Evolutionary conservation across 495 filamentous ascomycete genomes (phyloP), one percentile per base, ranked within the genome.

Genomic region (Penicillium ochrochloron): DNA sequence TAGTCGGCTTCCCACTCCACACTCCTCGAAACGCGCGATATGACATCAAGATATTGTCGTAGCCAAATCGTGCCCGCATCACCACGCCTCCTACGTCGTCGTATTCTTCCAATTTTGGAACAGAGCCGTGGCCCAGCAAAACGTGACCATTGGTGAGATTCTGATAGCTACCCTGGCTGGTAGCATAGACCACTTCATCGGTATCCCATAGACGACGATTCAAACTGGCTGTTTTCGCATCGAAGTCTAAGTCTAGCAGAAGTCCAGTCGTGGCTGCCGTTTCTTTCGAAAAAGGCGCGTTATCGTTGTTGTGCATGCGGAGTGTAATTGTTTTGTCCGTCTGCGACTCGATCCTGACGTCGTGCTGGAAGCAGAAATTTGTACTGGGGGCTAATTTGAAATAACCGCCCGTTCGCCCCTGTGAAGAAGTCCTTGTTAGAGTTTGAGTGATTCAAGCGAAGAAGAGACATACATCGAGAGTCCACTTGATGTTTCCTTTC

Each of bases 71-170:
- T 9, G 65, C 71, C 1, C 64, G 42, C 66, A 75, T 69, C n/a
- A 72, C 66, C 9, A 72, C 50, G 2, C 41, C 37, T 2, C 71
- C 73, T 21, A 56, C 33, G 2, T 53, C 65, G 61, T 73, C 70
- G 64, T 74, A 80, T 65, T 86, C 84, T 9, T 81, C 79, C 14
- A 84, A 42, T 2, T 80, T 74, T 33, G 80, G 70, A 10, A 74
- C 73, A 12, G 76, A 67, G 4, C 82, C 83, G 65, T 81, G 84
- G 29, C 65, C 75, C 52, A 77, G 59, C 14, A 85, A 60, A 50
- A 73, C 69, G 62, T 84, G 77, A 11, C 75, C 81, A 59, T 77
- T 75, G 9, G 54, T 59, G 2, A 83, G 70, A 15, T 65, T 54
- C 61, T 83, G 76, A n/a, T 74, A 77, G 46, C 74, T 77, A 9